Evolutionary conservation across 208 protist genomes (phyloP), one percentile per base, ranked within the genome.

Genomic region (Blastocrithidia nonstop): DNA sequence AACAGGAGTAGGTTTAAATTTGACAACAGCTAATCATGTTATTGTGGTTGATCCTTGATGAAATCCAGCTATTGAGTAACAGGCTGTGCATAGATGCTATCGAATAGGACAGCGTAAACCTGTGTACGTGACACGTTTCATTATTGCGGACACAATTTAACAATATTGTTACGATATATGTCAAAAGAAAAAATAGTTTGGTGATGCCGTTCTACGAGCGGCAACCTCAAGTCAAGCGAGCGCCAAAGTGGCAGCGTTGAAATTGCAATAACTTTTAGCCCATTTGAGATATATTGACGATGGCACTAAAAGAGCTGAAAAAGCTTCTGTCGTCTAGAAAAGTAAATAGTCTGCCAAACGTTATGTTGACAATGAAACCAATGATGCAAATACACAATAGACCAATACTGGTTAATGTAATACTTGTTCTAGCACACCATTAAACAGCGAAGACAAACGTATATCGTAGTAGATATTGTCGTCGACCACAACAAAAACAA

Each of bases 1-100:
- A 11, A 97, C 93, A 13, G 96, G 96, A 36, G 83, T 98, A 20
- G 97, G 97, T 6, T 68, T 99, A 5, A 99, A 98, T 45, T 81
- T 99, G 9, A 97, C 92, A 1, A 82, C 71, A 5, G 97, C 97
- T 3, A 97, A 90, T 42, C 71, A 95, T 32, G 93, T 98, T 0
- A 63, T 97, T 20, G 58, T 98, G 0, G 75, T 96, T 38, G 94
- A 97, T 55, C 83, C 84, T 21, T 97, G 95, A 94, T 98, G 93
- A 91, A 98, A 97, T 50, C 88, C 93, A 17, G 89, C 88, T 17
- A 84, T 95, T 44, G 93, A 97, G 46, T 71, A 95, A 37, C 95
- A 97, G 54, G 93, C 94, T 0, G 85, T 97, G 26, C 86, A 97
- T 57, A 77, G 94, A 6, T 93, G 94, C 44, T 96, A 96, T 57